Conservation (phyloP, 129 eudicot genomes). For the Artemisia annua region DNA sequence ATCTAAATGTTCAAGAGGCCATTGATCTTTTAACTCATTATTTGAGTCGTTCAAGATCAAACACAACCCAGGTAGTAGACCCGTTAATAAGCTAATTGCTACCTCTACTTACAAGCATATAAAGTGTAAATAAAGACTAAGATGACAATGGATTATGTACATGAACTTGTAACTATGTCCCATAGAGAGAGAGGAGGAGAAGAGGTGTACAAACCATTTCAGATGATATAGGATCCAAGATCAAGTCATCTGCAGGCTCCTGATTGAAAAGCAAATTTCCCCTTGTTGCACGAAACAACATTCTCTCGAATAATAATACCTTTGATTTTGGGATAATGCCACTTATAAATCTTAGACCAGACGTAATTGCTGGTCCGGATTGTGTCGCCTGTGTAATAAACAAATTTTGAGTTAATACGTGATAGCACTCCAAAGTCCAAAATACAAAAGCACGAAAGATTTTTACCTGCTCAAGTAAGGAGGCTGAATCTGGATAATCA, state of each 20-base stretch:
- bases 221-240: slow-evolving; percentile 78
- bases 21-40: too few species aligned
- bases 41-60: too few species aligned
- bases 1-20: too few species aligned
- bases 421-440: background rate
- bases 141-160: background rate
- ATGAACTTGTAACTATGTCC: background rate
- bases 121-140: background rate
- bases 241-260: slow-evolving; percentile 80
- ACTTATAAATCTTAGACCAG: slow-evolving; percentile 90
- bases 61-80: background rate
- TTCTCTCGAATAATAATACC: slow-evolving; percentile 79
- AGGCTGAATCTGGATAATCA: slow-evolving; percentile 69
- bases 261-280: slow-evolving; percentile 98
- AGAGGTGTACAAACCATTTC: slow-evolving; percentile 63
- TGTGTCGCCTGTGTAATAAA: slow-evolving; percentile 69
- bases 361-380: slow-evolving; percentile 57
- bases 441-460: background rate
- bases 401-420: slow-evolving; percentile 16
- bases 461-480: slow-evolving; percentile 86
- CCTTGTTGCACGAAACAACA: slow-evolving; percentile 96
- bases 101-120: background rate
- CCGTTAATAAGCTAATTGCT: background rate
- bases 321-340: slow-evolving; percentile 88
- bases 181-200: slow-evolving; percentile 7